Evolutionary conservation across 495 filamentous ascomycete species (phyloP).

Genomic region (Xylaria telfairii): DNA sequence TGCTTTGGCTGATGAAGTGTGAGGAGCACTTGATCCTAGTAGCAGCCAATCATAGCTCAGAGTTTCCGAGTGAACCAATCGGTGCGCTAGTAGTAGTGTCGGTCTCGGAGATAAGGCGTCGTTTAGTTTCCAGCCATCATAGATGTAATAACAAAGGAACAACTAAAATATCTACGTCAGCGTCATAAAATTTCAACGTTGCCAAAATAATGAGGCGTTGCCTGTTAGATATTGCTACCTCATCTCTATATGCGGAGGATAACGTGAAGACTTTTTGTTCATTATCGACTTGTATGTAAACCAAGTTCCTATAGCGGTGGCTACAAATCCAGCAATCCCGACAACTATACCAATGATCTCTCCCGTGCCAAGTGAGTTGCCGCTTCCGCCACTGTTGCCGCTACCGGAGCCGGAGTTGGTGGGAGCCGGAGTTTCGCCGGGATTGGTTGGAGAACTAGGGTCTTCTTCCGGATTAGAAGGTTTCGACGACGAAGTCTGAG

Average conservation of each 20-base stretch:
- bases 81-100: not conserved
- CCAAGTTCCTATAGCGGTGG: slow-evolving; percentile 4
- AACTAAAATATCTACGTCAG: too few species aligned
- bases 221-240: not conserved
- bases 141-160: too few species aligned
- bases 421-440: not conserved
- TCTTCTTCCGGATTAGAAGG: slow-evolving; percentile 14
- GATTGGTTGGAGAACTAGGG: not conserved
- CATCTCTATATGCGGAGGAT: not conserved
- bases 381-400: not conserved
- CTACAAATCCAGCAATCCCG: slow-evolving; percentile 1
- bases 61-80: not conserved
- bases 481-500: slow-evolving; percentile 3
- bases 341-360: slow-evolving; percentile 14
- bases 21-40: not conserved
- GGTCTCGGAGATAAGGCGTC: not conserved
- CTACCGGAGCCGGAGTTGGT: not conserved
- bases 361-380: not conserved
- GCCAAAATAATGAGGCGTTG: not conserved
- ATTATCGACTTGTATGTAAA: slow-evolving; percentile 11
- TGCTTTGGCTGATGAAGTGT: not conserved
- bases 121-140: too few species aligned
- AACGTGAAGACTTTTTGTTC: slow-evolving; percentile 3
- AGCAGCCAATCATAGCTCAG: not conserved
- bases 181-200: too few species aligned